Percentiles rank a stretch among this genome's conserved stretches.
Evolutionary conservation across 2,329 filamentous ascomycete species (phyloP).

Genomic region (Calonectria pseudoturangicola): DNA sequence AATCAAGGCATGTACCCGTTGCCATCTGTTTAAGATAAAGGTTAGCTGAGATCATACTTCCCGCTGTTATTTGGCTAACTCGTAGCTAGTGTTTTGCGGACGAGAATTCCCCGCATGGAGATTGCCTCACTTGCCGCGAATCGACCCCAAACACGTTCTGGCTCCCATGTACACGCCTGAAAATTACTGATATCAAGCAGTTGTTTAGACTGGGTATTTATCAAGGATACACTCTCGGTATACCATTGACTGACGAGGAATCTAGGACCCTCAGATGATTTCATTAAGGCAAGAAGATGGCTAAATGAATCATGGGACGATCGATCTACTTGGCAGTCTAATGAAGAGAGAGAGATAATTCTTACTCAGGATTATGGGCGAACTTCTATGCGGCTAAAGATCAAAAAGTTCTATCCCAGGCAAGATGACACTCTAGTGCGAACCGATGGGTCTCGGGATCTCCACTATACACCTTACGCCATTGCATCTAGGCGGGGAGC

Average conservation of each 20-base stretch:
- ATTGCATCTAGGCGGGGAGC: background rate
- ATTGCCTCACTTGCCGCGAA: background rate
- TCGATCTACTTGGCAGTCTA: background rate
- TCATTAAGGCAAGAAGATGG: background rate
- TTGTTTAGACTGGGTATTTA: background rate
- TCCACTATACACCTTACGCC: background rate
- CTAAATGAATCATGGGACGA: background rate
- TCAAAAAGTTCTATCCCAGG: background rate
- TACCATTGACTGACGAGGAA: background rate
- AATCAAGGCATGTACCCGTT: background rate
- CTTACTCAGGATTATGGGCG: background rate
- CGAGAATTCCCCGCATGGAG: background rate
- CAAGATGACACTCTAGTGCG: background rate
- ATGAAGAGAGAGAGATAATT: background rate
- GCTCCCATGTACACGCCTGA: background rate
- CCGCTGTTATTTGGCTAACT: background rate
- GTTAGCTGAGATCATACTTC: background rate
- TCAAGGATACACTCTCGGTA: no score
- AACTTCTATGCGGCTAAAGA: background rate
- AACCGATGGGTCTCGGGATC: rapidly evolving
- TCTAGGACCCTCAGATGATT: background rate
- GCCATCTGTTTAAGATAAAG: background rate
- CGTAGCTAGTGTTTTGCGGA: background rate
- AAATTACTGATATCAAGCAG: conserved; percentile 1
- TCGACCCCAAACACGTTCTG: background rate